Evolutionary conservation across 2,329 filamentous ascomycete genomes (phyloP), one percentile per base, ranked within the genome.

Genomic region (Ascochyta rabiei): DNA sequence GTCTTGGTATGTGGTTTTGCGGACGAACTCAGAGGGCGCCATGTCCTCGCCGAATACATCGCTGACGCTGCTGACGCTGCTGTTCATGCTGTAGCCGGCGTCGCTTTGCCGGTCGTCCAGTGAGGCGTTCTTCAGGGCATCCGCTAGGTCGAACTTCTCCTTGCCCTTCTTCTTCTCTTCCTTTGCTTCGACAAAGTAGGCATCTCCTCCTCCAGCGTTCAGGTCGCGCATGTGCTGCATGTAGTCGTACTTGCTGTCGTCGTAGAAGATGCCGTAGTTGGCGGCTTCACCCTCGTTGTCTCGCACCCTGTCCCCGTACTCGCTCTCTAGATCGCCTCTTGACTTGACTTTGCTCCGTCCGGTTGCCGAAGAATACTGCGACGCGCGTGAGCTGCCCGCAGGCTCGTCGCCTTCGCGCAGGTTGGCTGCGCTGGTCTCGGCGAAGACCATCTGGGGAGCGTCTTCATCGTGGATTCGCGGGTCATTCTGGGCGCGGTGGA

Each of bases 151-250:
- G 74, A 87, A 81, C 78, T 91, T 96, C 71, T 88, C 83, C 13
- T 55, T 55, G 4, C 82, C 86, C 77, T 93, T 93, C 75, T 90
- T 90, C 62, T 83, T 84, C 50, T 83, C 82, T n/a, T 81, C 73
- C n/a, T 78, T 74, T 1, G 84, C 84, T 59, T 97, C 92, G 34
- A 99, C 84, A 71, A 96, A 98, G 42, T 93, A 87, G 26, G 89
- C 86, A 50, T 92, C 88, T 26, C 90, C 90, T 5, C 75, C 77
- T 6, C 84, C 77, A 2, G 71, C 70, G 3, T 81, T 91, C 38
- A 99, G 79, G 67, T 98, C 95, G 50, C 92, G 89, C 82, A 99
- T 81, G 77, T 99, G 95, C 76, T 99, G 95, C 95, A 99, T 99
- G 79, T 99, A 99, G 77, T 99, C 95, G 77, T 99, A 99, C 70